Evolutionary conservation across 75 land plant genomes (phyloP).

Genomic region (Adiantum capillusveneris): DNA sequence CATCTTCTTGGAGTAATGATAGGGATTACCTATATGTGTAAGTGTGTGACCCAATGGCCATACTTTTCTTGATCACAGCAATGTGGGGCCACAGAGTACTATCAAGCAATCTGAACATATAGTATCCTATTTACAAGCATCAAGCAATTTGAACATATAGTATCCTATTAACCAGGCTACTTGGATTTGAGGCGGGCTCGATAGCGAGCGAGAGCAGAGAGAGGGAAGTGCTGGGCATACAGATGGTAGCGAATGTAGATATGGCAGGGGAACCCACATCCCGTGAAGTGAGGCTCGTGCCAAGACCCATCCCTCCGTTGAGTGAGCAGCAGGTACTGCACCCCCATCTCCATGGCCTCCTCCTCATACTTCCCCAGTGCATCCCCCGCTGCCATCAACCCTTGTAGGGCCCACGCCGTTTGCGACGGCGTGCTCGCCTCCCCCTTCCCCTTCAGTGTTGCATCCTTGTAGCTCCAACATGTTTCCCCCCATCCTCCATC

Average conservation of each 20-base stretch:
- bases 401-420: constrained; percentile 1
- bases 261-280: background rate
- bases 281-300: background rate
- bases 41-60: too few species aligned
- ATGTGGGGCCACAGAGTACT: too few species aligned
- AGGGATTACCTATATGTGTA: too few species aligned
- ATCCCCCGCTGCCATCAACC: constrained; percentile 4
- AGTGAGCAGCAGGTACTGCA: background rate
- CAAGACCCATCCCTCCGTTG: background rate
- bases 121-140: too few species aligned
- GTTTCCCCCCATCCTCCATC: background rate
- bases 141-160: too few species aligned
- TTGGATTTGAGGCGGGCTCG: too few species aligned
- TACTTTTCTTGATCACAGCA: too few species aligned
- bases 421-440: background rate
- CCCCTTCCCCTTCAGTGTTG: background rate
- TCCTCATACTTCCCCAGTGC: constrained; percentile 1
- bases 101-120: too few species aligned
- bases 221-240: constrained; percentile 1
- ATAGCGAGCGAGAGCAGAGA: background rate
- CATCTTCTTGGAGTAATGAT: too few species aligned
- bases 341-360: background rate
- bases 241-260: background rate
- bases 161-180: too few species aligned
- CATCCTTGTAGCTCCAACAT: background rate